phyloP scores from a whole-genome alignment of 1,139 yeast species.

The Hansenula lynferdii region DNA sequence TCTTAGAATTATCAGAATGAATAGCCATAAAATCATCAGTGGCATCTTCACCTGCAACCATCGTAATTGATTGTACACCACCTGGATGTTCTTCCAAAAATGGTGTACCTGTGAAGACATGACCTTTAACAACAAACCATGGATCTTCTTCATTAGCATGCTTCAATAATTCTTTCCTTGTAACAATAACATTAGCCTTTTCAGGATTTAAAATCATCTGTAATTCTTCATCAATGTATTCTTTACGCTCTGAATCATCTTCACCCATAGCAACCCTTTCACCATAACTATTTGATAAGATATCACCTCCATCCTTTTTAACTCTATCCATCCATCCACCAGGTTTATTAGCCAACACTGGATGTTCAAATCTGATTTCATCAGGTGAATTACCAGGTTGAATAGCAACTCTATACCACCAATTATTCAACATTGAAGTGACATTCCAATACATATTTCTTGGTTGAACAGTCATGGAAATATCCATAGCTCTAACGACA shows the following conservation, averaged over 20 bases:
- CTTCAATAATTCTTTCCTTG: constrained; percentile 43
- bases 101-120: constrained; percentile 47
- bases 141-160: constrained; percentile 46
- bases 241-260: constrained; percentile 6
- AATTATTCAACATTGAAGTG: constrained; percentile 30
- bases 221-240: constrained; percentile 19
- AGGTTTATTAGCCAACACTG: constrained; percentile 22
- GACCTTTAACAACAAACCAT: constrained; percentile 57
- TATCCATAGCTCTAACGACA: constrained; percentile 31
- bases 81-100: constrained; percentile 56
- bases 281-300: constrained; percentile 27
- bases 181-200: constrained; percentile 21
- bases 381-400: constrained; percentile 13
- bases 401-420: constrained; percentile 32
- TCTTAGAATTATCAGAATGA: constrained; percentile 27
- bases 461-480: constrained; percentile 29
- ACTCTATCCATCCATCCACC: constrained; percentile 35
- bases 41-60: constrained; percentile 59
- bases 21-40: constrained; percentile 42
- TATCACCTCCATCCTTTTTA: constrained; percentile 27
- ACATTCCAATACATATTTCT: constrained; percentile 34
- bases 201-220: constrained; percentile 22
- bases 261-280: constrained; percentile 16
- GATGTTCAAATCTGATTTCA: constrained; percentile 27
- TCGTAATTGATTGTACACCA: constrained; percentile 48